Base-by-base conservation (phyloP, 2,329 filamentous ascomycete species). In the Beauveria caledonica region DNA sequence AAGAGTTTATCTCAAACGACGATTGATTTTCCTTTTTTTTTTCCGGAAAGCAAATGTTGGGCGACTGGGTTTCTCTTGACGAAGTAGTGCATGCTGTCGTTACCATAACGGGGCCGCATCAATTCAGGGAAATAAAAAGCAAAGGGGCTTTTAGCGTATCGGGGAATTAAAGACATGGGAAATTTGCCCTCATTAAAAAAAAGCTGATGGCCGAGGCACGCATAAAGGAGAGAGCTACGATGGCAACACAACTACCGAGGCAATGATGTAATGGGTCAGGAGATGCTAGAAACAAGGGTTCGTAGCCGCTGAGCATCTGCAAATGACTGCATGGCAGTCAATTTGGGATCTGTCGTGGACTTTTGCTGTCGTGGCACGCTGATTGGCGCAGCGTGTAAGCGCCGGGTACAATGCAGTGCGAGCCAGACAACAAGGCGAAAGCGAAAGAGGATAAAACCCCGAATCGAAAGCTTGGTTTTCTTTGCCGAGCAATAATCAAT, bases 151-250 rank as follows among this genome's bases (percentile, higher is more conserved):
- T 33, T 21, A 55, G 53, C 53, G 40, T 33, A 39, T 19, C 49
- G n/a, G 19, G 52, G n/a, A 55, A 56, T 44, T n/a, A 50, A 58
- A 58, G 55, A 58, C 55, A 50, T 50, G 45, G 45, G 45, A 58
- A 50, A 58, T 58, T 56, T 49, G 33, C 7, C 42, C 33, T 58
- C 45, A 50, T 50, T 58, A 42, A 50, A 50, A 46, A 6, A 5
- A 33, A 33, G 29, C 13, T 33, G 3, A 11, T 13, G 29, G 5
- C 11, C 11, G 11, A 33, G 29, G 29, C 29, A 33, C 29, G 29
- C 5, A n/a, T 8, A 40, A 53, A 52, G 29, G 11, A 45, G 52
- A 19, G 53, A 56, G 25, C 23, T 49, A 42, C 5, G 27, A 33
- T 33, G 40, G 25, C 17, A n/a, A 10, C 15, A 42, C 53, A 56